Base-by-base conservation (phyloP, 371 early-diverging fungal genomes). In the Gilbertella persicaria region DNA sequence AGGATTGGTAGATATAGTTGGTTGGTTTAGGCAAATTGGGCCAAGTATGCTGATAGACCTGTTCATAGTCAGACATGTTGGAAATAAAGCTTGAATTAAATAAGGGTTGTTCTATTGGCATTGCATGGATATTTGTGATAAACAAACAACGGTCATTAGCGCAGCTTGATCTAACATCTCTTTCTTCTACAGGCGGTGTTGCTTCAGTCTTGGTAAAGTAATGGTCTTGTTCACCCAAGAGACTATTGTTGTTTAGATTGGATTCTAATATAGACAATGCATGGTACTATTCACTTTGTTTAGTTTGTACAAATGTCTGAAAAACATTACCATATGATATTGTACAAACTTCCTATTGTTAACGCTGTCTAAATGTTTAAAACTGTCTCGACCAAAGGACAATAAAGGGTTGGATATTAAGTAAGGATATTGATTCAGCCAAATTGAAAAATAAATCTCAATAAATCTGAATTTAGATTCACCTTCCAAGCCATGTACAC, bases 401-500 rank as follows among this genome's bases (percentile, higher is more conserved):
- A 63, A 20, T 13, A 82, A 66, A 1, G 82, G 77, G 44, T 83
- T 85, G 42, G 78, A 73, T 23, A 85, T 59, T n/a, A 84, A 55
- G 49, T 73, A 83, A 9, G 86, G 86, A 40, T 82, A 83, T 43
- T 80, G 80, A 46, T 83, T 84, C 7, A 75, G 66, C 78, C 82
- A 80, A 37, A 85, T 69, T 2, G 79, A 72, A 55, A 85, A 84
- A 45, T 75, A 78, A 58, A 76, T 66, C 37, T 83, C 82, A 3
- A 71, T 71, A 35, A 68, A 58, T 25, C 56, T 61, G 33, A 73
- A 47, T 36, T 73, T 65, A n/a, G 55, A 67, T 20, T 33, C 2
- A 58, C 55, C 58, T 56, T n/a, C 60, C 55, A 53, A 66, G 45
- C 20, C 65, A 50, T 49, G 56, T 42, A 14, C 51, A 58, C 35